Evolutionary conservation across 305 asterid species (phyloP).

Genomic region (Fraxinus platypoda): DNA sequence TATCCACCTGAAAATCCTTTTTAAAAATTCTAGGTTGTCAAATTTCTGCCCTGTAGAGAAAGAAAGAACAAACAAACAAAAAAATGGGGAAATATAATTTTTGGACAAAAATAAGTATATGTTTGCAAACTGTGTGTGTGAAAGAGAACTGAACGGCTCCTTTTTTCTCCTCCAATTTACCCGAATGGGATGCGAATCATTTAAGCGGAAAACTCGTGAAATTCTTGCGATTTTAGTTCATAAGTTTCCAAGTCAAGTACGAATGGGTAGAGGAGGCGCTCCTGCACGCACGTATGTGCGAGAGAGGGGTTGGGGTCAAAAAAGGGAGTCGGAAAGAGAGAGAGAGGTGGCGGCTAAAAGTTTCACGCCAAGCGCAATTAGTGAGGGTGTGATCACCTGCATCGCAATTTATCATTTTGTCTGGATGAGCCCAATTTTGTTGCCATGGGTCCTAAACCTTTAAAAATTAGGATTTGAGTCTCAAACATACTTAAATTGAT

Average conservation of each 20-base stretch:
- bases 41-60: background rate
- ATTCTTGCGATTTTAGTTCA: background rate
- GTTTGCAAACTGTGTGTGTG: slow-evolving; percentile 9
- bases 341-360: slow-evolving; percentile 22
- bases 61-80: background rate
- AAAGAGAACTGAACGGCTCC: background rate
- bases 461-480: too few relatives aligned
- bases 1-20: slow-evolving; percentile 20
- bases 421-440: background rate
- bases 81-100: slow-evolving; percentile 12
- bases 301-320: background rate
- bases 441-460: background rate
- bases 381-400: background rate
- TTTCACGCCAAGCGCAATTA: background rate
- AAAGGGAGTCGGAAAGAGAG: slow-evolving; percentile 1
- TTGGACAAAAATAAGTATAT: background rate
- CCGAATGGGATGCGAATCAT: background rate
- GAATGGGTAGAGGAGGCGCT: background rate
- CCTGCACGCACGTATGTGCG: background rate
- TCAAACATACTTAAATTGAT: too few relatives aligned
- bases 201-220: background rate
- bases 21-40: slow-evolving; percentile 1
- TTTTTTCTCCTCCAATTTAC: slow-evolving; percentile 3
- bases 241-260: background rate
- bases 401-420: background rate